Percentiles rank a stretch among this genome's conserved stretches.
phyloP scores from a whole-genome alignment of 108 stramenopile genomes.

The Schizochytrium sp. region DNA sequence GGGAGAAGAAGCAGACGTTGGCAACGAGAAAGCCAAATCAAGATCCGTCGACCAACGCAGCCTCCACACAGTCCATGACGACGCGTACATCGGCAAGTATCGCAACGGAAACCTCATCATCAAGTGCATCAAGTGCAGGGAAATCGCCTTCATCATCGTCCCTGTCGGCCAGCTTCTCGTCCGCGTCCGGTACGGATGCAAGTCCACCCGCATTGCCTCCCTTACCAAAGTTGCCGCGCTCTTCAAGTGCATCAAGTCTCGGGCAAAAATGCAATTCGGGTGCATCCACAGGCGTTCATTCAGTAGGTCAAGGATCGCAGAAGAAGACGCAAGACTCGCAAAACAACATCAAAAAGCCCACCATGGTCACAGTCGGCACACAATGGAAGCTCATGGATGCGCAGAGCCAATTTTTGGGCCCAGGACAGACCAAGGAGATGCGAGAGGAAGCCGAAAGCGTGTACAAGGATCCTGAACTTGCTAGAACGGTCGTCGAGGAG shows the following conservation, averaged over 20 bases:
- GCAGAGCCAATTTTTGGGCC: background rate
- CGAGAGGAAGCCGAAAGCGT: background rate
- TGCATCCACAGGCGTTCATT: background rate
- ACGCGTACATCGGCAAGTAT: too few relatives aligned
- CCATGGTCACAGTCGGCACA: background rate
- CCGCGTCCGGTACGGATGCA: background rate
- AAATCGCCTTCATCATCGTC: too few relatives aligned
- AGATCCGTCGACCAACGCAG: too few relatives aligned
- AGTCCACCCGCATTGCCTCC: background rate
- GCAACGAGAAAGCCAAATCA: background rate
- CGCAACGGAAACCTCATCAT: too few relatives aligned
- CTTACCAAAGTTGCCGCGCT: background rate
- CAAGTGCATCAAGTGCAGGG: too few relatives aligned
- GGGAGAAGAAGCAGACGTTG: background rate
- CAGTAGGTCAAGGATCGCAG: background rate
- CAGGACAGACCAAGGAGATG: background rate
- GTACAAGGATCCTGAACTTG: background rate
- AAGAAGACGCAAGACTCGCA: background rate
- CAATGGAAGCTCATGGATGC: conserved; percentile 14
- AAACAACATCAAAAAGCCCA: background rate
- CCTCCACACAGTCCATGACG: too few relatives aligned
- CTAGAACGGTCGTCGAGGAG: background rate
- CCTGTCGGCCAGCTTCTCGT: too few relatives aligned
- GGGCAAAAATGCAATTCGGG: too few relatives aligned
- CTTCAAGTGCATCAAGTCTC: too few relatives aligned